A percentile compares a stretch with the other conserved stretches of the same genome.
These are phyloP conservation scores for Oryza meyeriana DNA, from an alignment of 176 grass and related monocot species.

Conservation along the genomic window DNA sequence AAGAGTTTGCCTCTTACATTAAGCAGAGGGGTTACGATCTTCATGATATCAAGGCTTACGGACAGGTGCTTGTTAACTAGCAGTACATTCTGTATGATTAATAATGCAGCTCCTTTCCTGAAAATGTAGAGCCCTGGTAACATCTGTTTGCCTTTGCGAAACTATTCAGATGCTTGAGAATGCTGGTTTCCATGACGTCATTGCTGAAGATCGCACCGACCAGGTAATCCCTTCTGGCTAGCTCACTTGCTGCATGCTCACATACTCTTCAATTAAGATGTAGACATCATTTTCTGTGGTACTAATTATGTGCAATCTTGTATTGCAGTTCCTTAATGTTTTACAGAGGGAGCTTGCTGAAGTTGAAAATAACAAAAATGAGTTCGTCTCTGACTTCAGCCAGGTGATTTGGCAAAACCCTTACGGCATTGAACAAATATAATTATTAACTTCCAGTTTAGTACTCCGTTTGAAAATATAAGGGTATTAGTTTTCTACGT, in stretches of 20 bases:
- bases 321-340: conserved; percentile 66
- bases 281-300: neutral
- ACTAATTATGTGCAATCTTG: conserved; percentile 2
- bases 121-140: neutral
- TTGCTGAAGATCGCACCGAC: conserved; percentile 82
- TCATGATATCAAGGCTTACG: conserved; percentile 76
- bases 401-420: conserved; percentile 50
- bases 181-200: conserved; percentile 77
- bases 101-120: neutral
- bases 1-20: conserved; percentile 83
- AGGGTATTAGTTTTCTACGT: too few relatives aligned
- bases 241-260: neutral
- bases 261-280: neutral
- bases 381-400: conserved; percentile 74
- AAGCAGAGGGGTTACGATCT: conserved; percentile 94
- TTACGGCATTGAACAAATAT: neutral
- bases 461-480: too few relatives aligned
- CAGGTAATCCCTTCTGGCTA: conserved; percentile 48
- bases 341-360: conserved; percentile 67
- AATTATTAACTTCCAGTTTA: neutral
- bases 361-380: conserved; percentile 74
- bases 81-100: neutral
- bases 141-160: conserved; percentile 10
- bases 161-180: conserved; percentile 62
- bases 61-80: conserved; percentile 61